A percentile compares a stretch with the other conserved stretches of the same genome.
Evolutionary conservation across 176 grass and related monocot genomes (phyloP).

Genomic region (Otatea glauca): DNA sequence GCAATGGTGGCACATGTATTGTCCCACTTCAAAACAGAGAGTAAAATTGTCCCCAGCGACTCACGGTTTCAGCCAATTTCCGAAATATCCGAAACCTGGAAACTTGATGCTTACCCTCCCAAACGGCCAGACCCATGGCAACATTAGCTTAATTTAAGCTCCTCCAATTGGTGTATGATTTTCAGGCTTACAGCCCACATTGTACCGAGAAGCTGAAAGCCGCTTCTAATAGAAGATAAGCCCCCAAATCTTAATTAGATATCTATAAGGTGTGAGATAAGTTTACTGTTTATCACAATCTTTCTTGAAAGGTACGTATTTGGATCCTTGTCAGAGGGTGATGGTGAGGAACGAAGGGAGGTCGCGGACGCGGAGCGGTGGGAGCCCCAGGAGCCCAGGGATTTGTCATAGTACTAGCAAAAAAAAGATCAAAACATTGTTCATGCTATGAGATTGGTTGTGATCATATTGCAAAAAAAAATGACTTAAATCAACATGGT

Average conservation of each 20-base stretch:
- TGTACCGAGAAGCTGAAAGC: neutral
- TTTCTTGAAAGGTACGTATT: neutral
- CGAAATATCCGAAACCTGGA: neutral
- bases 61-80: neutral
- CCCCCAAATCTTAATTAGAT: neutral
- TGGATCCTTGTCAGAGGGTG: neutral
- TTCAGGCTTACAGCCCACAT: neutral
- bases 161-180: neutral
- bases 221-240: neutral
- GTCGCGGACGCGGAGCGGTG: slow-evolving; percentile 52
- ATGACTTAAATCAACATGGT: no score
- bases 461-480: no score
- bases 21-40: neutral
- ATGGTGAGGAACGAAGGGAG: slow-evolving; percentile 58
- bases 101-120: neutral
- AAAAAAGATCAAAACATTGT: no score
- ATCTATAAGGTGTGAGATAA: neutral
- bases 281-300: neutral
- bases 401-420: no score
- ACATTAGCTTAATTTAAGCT: neutral
- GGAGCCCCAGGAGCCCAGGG: slow-evolving; percentile 60
- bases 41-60: neutral
- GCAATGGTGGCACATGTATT: neutral
- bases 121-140: neutral
- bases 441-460: no score